A percentile compares a stretch with the other conserved stretches of the same genome.
Evolutionary conservation across 352 stramenopile species (phyloP).

Genomic region (Blastocystis sp.): DNA sequence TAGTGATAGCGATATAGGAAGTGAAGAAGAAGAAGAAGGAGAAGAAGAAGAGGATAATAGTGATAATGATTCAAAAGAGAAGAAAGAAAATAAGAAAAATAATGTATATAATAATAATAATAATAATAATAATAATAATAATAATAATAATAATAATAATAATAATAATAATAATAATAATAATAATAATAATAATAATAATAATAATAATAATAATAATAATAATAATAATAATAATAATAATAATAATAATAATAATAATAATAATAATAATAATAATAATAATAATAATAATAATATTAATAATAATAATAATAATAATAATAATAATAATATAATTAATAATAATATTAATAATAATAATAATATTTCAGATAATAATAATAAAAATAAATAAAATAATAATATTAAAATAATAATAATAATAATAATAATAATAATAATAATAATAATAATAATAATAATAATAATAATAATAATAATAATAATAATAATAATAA

Average conservation of each 20-base stretch:
- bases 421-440: conserved; percentile 20
- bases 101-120: conserved; percentile 44
- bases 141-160: neutral
- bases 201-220: conserved; percentile 33
- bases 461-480: conserved; percentile 40
- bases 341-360: neutral
- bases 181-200: conserved; percentile 3
- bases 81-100: conserved; percentile 42
- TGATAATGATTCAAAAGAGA: conserved; percentile 21
- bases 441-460: conserved; percentile 41
- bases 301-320: neutral
- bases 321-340: conserved; percentile 2
- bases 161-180: conserved; percentile 1
- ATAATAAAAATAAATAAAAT: conserved; percentile 15
- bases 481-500: conserved; percentile 1
- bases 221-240: neutral
- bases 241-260: neutral
- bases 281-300: neutral
- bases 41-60: conserved; percentile 26
- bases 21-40: neutral
- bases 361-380: conserved; percentile 13
- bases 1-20: too few relatives aligned
- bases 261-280: neutral
- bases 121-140: conserved; percentile 40
- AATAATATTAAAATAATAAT: conserved; percentile 32